These are phyloP conservation scores for Hypoxylon rickii DNA, from an alignment of 495 filamentous ascomycete species.

Conservation along the genomic window DNA sequence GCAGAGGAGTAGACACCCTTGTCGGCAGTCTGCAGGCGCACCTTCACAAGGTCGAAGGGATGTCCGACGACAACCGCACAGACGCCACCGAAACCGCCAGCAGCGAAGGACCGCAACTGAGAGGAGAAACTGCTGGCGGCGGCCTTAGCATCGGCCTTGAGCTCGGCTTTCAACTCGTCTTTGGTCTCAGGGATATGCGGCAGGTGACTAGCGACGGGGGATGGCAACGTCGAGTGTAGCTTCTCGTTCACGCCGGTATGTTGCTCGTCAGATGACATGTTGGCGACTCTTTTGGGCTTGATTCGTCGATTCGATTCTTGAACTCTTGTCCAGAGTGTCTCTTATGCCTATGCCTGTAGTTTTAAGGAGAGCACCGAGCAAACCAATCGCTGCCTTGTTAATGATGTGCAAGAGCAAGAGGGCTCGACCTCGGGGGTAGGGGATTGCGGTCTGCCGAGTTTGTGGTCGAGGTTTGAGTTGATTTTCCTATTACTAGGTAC, in stretches of 20 bases:
- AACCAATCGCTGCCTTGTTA: too few relatives aligned
- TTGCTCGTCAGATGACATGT: slow-evolving; percentile 37
- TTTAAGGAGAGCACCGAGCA: too few relatives aligned
- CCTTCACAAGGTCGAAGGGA: slow-evolving; percentile 97
- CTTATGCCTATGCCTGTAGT: too few relatives aligned
- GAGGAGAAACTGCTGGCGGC: slow-evolving; percentile 51
- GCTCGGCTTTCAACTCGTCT: slow-evolving; percentile 55
- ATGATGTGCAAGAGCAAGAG: too few relatives aligned
- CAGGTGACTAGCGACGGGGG: slow-evolving; percentile 47
- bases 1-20: slow-evolving; percentile 89
- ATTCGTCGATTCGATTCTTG: too few relatives aligned
- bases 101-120: slow-evolving; percentile 76
- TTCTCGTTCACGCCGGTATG: slow-evolving; percentile 42
- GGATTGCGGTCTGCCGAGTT: too few relatives aligned
- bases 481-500: too few relatives aligned
- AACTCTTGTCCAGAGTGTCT: too few relatives aligned
- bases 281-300: background rate
- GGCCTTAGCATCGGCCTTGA: slow-evolving; percentile 52
- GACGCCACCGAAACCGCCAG: slow-evolving; percentile 90
- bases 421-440: too few relatives aligned
- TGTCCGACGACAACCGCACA: slow-evolving; percentile 94
- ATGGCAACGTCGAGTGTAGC: slow-evolving; percentile 44
- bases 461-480: too few relatives aligned
- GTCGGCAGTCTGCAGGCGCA: slow-evolving; percentile 93
- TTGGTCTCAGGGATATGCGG: slow-evolving; percentile 59